Evolutionary conservation across 345 rosid species (phyloP), one percentile per base, ranked within the genome.

Genomic region (Salix dunnii): DNA sequence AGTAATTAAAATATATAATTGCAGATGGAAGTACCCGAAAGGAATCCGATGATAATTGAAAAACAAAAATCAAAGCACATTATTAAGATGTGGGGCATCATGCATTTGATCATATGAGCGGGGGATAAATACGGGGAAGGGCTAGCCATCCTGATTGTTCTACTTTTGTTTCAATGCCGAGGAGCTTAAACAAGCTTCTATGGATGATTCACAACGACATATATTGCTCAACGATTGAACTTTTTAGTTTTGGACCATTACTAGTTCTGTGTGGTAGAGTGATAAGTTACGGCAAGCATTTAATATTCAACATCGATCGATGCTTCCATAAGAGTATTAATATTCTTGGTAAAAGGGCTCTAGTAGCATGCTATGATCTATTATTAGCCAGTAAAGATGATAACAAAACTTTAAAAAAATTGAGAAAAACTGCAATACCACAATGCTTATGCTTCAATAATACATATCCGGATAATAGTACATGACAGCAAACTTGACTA

Each of bases 21-120:
- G 46, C 38, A 46, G 25, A 66, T 70, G 76, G 62, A 74, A 33
- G 71, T 70, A 49, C 43, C 49, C 67, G 72, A 70, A 74, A 53
- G 84, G 86, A 81, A 85, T 85, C 88, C 85, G 76, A 83, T 78
- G 84, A 73, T 43, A 67, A 23, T 48, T 71, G 65, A 65, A 4
- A 11, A 40, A 40, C 43, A 40, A 76, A 66, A 78, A 76, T 42
- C 43, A 48, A 68, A 72, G 63, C 70, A 76, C 36, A 75, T 80
- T 21, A 78, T 76, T 35, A 76, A 78, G 66, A 78, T 71, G 84
- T 76, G 83, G 86, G 86, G 69, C 84, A 83, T 67, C 36, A 28
- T 66, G 76, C n/a, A 80, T 58, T 70, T 69, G 65, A 49, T 79
- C 27, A 40, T 0, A 30, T 60, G 72, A 53, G 84, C 80, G 81